A percentile compares a stretch with the other conserved stretches of the same genome.
Evolutionary conservation across 441 rosid species (phyloP).

Genomic region (Syzygium malaccense): DNA sequence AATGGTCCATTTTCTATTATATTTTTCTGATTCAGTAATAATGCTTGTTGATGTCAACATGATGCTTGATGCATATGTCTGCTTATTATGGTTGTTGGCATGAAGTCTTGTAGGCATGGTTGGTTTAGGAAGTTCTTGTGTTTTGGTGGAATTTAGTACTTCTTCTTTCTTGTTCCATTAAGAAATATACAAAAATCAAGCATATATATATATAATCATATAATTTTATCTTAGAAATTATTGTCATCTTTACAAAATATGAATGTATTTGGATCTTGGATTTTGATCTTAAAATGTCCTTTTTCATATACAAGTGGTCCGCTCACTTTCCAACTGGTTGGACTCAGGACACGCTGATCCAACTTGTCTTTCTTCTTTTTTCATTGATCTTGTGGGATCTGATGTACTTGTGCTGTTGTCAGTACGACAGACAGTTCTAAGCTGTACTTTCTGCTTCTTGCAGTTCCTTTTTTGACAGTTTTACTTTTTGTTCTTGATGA

Average conservation of each 20-base stretch:
- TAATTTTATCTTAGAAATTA: background rate
- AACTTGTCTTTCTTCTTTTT: background rate
- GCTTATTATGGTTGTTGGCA: background rate
- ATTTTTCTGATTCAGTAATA: background rate
- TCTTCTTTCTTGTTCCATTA: background rate
- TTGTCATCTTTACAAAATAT: background rate
- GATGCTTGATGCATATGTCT: background rate
- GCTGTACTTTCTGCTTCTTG: background rate
- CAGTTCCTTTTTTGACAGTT: background rate
- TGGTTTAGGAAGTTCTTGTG: background rate
- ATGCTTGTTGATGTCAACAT: background rate
- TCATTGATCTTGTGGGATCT: background rate
- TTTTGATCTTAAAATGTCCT: background rate
- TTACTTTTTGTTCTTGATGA: conserved; percentile 4
- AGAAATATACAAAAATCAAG: background rate
- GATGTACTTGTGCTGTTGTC: background rate
- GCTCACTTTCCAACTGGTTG: background rate
- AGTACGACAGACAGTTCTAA: background rate
- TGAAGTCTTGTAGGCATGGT: background rate
- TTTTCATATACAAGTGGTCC: background rate
- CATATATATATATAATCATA: background rate
- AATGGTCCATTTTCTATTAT: background rate
- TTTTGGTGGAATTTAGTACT: background rate
- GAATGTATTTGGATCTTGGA: background rate
- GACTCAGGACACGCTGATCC: background rate